phyloP scores from a whole-genome alignment of 257 asterid genomes.

The Thymus quinquecostatus region DNA sequence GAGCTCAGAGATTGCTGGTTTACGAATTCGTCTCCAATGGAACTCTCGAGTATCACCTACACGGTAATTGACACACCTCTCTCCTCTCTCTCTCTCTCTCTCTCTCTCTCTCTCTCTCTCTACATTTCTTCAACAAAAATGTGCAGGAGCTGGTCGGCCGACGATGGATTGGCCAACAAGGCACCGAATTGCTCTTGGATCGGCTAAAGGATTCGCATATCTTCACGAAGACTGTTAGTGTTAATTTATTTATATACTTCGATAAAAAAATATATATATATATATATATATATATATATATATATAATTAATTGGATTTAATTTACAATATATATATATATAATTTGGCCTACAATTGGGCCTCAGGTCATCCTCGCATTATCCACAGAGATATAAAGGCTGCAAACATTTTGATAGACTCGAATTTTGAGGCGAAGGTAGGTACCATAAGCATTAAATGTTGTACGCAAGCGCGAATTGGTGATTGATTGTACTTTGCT shows the following conservation, averaged over 20 bases:
- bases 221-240: conserved; percentile 74
- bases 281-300: too few relatives aligned
- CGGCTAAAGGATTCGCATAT: conserved; percentile 93
- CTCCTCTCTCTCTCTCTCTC: not conserved
- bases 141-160: conserved; percentile 60
- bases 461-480: not conserved
- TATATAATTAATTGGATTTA: too few relatives aligned
- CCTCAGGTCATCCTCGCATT: conserved; percentile 86
- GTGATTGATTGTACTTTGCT: not conserved
- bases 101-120: not conserved
- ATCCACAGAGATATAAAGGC: conserved; percentile 91
- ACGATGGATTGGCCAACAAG: conserved; percentile 76
- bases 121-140: not conserved
- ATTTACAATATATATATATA: too few relatives aligned
- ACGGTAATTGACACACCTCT: conserved; percentile 41
- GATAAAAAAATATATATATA: too few relatives aligned
- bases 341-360: too few relatives aligned
- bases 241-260: too few relatives aligned
- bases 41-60: conserved; percentile 63
- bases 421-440: conserved; percentile 81
- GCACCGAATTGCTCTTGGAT: conserved; percentile 71
- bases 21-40: conserved; percentile 59
- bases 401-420: conserved; percentile 74
- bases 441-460: not conserved
- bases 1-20: conserved; percentile 58